These are phyloP conservation scores for Trichosporon sp. DNA, from an alignment of 1,284 basidiomycete genomes.

Conservation along the genomic window DNA sequence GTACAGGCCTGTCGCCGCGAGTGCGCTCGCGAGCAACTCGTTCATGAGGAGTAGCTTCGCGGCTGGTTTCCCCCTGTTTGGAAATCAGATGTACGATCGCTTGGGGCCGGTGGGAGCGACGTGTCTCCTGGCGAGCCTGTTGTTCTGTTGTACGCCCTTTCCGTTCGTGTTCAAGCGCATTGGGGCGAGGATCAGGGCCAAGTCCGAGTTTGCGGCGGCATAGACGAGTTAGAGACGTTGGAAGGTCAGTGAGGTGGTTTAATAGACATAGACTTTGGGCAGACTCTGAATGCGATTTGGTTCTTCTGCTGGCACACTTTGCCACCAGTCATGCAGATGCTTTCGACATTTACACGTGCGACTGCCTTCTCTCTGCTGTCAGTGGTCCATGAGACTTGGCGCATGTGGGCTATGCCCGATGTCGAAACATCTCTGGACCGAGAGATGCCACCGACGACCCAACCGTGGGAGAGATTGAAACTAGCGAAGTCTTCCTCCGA, in stretches of 20 bases:
- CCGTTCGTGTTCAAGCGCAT: conserved; percentile 61
- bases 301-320: background rate
- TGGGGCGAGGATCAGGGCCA: conserved; percentile 45
- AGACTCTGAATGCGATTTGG: background rate
- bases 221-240: background rate
- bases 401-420: no score
- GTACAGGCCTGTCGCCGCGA: conserved; percentile 75
- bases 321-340: no score
- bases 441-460: no score
- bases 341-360: background rate
- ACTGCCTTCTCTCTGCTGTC: no score
- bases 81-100: conserved; percentile 52
- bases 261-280: background rate
- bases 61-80: conserved; percentile 68
- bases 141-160: conserved; percentile 68
- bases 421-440: no score
- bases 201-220: conserved; percentile 19
- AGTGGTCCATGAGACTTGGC: no score
- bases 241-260: background rate
- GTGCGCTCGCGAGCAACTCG: conserved; percentile 73
- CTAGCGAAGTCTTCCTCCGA: no score
- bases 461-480: no score
- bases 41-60: conserved; percentile 69
- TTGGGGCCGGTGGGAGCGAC: conserved; percentile 75
- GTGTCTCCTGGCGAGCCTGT: conserved; percentile 71